Evolutionary conservation across 1,284 basidiomycete species (phyloP).

Genomic region (Cryptococcus floricola): DNA sequence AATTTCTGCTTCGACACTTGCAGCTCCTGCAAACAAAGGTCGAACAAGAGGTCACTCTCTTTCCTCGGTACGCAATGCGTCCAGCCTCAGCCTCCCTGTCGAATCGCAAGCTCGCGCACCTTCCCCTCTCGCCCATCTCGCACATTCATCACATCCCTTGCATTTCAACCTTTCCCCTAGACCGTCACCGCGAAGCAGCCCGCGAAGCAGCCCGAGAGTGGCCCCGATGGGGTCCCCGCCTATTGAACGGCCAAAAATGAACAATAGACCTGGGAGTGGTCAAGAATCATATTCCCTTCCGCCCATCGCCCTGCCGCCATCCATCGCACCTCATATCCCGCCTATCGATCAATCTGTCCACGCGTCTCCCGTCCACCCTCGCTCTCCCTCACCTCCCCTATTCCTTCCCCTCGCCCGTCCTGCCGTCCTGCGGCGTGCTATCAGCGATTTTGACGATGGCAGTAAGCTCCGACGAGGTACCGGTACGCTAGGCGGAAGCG

Average conservation of each 20-base stretch:
- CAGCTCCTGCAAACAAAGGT: conserved; percentile 5
- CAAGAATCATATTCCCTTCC: conserved; percentile 5
- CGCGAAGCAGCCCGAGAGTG: not conserved
- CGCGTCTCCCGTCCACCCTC: not conserved
- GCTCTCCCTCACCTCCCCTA: conserved; percentile 15
- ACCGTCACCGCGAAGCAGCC: not conserved
- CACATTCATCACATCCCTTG: not conserved
- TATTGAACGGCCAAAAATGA: not conserved
- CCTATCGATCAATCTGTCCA: not conserved
- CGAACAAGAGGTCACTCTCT: conserved; percentile 13
- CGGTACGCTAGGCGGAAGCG: not conserved
- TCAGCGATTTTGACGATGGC: conserved; percentile 28
- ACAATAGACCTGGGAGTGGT: not conserved
- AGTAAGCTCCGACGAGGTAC: too few species aligned
- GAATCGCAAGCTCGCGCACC: not conserved
- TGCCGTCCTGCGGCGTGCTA: conserved; percentile 21
- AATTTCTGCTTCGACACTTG: too few species aligned
- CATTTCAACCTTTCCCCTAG: not conserved
- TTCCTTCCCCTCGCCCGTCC: conserved; percentile 27
- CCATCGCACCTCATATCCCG: conserved; percentile 6
- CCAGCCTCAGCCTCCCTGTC: not conserved
- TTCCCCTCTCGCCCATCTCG: not conserved
- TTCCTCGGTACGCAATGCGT: conserved; percentile 5
- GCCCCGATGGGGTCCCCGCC: not conserved
- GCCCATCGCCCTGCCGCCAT: conserved; percentile 20